A percentile compares a stretch with the other conserved stretches of the same genome.
Conservation (phyloP, 768 basidiomycete genomes). For the Leucogyrophana mollusca region DNA sequence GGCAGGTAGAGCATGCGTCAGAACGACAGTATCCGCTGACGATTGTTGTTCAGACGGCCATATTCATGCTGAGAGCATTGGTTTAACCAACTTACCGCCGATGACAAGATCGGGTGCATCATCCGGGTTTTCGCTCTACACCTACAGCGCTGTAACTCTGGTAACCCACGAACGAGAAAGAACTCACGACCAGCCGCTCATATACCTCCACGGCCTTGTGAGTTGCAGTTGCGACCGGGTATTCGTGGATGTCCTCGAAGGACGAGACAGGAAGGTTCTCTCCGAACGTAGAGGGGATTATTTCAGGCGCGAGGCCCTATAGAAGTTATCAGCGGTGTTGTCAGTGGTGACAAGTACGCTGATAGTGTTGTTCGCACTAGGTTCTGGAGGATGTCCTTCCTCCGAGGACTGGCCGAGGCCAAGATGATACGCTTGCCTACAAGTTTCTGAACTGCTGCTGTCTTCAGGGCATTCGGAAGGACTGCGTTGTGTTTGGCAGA, state of each 20-base stretch:
- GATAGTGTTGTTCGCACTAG: no score
- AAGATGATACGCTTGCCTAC: conserved; percentile 76
- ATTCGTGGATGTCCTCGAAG: conserved; percentile 72
- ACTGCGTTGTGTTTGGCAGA: conserved; percentile 47
- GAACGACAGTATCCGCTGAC: conserved; percentile 89
- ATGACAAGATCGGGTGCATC: conserved; percentile 81
- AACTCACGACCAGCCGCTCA: conserved; percentile 68
- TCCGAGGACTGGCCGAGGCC: conserved; percentile 83
- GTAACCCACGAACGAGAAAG: background rate
- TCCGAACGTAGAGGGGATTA: conserved; percentile 74
- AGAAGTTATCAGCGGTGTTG: no score
- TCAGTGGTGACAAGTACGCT: no score
- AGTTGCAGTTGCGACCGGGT: conserved; percentile 73
- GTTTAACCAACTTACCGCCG: conserved; percentile 45
- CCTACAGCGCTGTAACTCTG: background rate
- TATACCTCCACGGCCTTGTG: conserved; percentile 89
- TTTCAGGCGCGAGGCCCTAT: conserved; percentile 65
- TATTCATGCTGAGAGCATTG: background rate
- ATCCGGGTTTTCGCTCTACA: conserved; percentile 53
- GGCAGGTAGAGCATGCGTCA: conserved; percentile 68
- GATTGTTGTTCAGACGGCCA: background rate
- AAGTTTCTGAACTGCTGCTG: conserved; percentile 65
- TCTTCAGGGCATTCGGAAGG: conserved; percentile 61
- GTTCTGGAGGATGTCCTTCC: conserved; percentile 77
- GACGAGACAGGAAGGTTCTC: conserved; percentile 69